phyloP scores from a whole-genome alignment of 2,329 filamentous ascomycete genomes.

The Colletotrichum liaoningense region DNA sequence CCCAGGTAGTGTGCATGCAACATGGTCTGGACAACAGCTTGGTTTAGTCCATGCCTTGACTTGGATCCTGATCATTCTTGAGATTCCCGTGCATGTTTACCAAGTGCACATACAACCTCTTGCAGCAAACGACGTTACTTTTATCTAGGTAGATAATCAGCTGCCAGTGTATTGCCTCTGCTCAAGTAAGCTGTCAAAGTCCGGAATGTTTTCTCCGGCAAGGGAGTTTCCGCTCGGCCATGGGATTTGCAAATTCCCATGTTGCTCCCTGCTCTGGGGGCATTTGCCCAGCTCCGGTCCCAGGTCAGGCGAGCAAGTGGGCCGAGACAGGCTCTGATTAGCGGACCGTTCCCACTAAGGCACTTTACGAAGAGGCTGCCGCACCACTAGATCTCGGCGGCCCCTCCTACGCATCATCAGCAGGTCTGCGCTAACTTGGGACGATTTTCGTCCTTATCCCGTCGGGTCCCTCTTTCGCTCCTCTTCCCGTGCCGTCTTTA shows the following conservation, averaged over 20 bases:
- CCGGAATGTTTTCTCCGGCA: neutral
- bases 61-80: neutral
- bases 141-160: neutral
- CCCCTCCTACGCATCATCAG: constrained; percentile 19
- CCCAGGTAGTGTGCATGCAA: neutral
- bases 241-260: constrained; percentile 31
- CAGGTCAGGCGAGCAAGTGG: constrained; percentile 7
- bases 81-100: neutral
- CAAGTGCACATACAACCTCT: neutral
- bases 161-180: too few species aligned
- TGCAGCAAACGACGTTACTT: neutral
- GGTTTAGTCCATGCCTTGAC: neutral
- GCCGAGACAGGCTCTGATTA: constrained; percentile 8
- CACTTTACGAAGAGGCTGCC: constrained; percentile 5
- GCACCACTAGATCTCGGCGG: constrained; percentile 25
- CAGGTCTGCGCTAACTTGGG: neutral
- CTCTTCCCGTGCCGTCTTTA: neutral
- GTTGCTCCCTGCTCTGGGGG: constrained; percentile 6
- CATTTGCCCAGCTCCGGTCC: constrained; percentile 5
- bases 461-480: neutral
- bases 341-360: constrained; percentile 29
- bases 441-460: constrained; percentile 10
- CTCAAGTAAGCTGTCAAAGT: neutral
- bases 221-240: neutral
- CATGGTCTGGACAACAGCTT: too few species aligned